Percentiles rank a stretch among this genome's conserved stretches.
Conservation (phyloP, 2,329 filamentous ascomycete genomes). For the Botrytis fragariae region DNA sequence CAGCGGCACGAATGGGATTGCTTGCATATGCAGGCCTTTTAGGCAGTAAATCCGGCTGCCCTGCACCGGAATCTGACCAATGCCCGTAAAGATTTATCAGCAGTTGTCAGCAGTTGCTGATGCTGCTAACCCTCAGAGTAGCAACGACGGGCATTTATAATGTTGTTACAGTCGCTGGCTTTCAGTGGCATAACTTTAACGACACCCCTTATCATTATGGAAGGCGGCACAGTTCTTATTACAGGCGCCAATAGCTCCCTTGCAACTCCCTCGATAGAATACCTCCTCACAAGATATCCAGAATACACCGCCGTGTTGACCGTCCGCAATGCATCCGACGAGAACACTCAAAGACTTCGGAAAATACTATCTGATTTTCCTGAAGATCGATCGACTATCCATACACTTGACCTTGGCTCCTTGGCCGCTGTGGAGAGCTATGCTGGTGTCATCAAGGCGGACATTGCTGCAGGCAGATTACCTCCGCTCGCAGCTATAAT, state of each 20-base stretch:
- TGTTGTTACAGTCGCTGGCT: not conserved
- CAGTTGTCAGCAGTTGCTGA: not conserved
- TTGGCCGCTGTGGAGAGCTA: slow-evolving; percentile 41
- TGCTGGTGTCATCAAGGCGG: slow-evolving; percentile 33
- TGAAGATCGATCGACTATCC: slow-evolving; percentile 35
- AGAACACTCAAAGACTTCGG: slow-evolving; percentile 35
- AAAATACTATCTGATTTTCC: slow-evolving; percentile 30
- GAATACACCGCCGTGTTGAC: slow-evolving; percentile 22
- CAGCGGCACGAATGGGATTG: not conserved
- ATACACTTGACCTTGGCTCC: slow-evolving; percentile 40
- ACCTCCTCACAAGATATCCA: not conserved
- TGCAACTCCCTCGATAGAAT: not conserved
- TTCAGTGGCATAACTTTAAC: not conserved
- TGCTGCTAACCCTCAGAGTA: not conserved
- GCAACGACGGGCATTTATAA: not conserved
- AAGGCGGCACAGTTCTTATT: not conserved
- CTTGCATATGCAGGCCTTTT: not conserved
- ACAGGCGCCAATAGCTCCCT: slow-evolving; percentile 2
- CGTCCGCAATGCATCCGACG: slow-evolving; percentile 37
- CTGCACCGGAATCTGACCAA: not conserved
- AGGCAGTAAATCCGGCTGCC: not conserved
- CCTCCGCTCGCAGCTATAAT: slow-evolving; percentile 41
- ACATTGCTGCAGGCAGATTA: slow-evolving; percentile 36
- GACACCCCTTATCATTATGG: not conserved
- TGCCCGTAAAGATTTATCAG: not conserved